Base-by-base conservation (phyloP, 2,329 filamentous ascomycete species). In the Trichoderma aggressivum region DNA sequence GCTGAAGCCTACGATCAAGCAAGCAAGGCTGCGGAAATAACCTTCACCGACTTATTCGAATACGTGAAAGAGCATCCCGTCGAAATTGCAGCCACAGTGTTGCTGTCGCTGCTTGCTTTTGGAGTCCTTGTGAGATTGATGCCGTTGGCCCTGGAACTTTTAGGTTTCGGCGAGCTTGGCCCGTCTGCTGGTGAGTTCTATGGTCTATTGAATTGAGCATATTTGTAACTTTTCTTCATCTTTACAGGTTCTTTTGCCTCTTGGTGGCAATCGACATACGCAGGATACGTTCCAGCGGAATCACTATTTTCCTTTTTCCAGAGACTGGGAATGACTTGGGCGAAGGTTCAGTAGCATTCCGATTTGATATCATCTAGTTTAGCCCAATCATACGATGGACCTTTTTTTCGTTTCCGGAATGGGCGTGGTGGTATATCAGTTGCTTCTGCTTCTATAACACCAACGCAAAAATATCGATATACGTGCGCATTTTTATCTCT, bases 231-330 rank as follows among this genome's bases (percentile, higher is more conserved):
- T 26, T 16, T 26, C 4, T 16, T 26, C 11, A 5, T 11, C 14
- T n/a, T 5, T 12, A 5, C 7, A 66, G 63, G 63, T 5, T 3
- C 63, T 14, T 66, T 66, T 39, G 63, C 63, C 28, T 18, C 50
- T 6, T 39, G 47, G 63, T 66, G 63, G 63, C 47, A 66, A 14
- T 28, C 32, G 0, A 66, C 43, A 2, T 56, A 66, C 21, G 2
- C n/a, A 6, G 21, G 32, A 55, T 28, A 66, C 18, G 50, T 66
- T 14, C 47, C 30, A 18, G 8, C 28, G 7, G 63, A 28, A 3
- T 36, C 63, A n/a, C 47, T 66, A 7, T 66, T 66, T 24, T 66
- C 30, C 18, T 66, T 39, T 21, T 66, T 66, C 21, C 63, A 66
- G 16, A 36, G 63, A n/a, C 24, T 66, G 6, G 32, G 28, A 1